phyloP scores from a whole-genome alignment of 257 asterid genomes.

The Striga asiatica region DNA sequence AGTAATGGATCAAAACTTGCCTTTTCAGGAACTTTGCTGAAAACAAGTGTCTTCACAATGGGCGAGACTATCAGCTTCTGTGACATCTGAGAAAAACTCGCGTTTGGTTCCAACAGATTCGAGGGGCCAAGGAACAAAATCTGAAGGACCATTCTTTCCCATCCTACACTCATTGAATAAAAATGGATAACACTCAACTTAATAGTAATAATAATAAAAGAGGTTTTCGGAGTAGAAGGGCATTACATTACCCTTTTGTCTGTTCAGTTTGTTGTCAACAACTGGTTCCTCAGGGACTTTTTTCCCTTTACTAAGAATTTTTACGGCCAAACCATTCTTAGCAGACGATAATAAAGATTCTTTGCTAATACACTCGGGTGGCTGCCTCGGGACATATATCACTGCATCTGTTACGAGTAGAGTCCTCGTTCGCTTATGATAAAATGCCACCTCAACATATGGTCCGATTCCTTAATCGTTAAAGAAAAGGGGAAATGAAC shows the following conservation, averaged over 20 bases:
- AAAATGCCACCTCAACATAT: conserved; percentile 96
- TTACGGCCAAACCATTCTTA: conserved; percentile 86
- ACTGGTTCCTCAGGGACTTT: conserved; percentile 74
- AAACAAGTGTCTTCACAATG: conserved; percentile 81
- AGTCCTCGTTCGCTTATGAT: conserved; percentile 72
- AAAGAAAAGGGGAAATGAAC: background rate
- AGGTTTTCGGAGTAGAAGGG: background rate
- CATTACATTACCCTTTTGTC: conserved; percentile 77
- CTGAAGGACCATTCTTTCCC: conserved; percentile 99
- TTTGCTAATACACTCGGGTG: conserved; percentile 80
- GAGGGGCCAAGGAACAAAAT: conserved; percentile 96
- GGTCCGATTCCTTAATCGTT: conserved; percentile 75
- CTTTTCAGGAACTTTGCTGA: conserved; percentile 96
- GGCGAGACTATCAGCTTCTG: conserved; percentile 94
- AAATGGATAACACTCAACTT: background rate
- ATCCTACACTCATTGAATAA: conserved; percentile 42
- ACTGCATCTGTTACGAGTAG: conserved; percentile 92
- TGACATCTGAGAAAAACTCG: conserved; percentile 92
- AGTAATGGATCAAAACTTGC: conserved; percentile 26
- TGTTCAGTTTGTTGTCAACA: conserved; percentile 56
- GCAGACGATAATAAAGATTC: conserved; percentile 79
- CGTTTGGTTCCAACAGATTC: conserved; percentile 83
- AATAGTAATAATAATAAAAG: background rate
- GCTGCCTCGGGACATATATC: conserved; percentile 74
- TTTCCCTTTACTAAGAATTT: conserved; percentile 82